Evolutionary conservation across 1,284 basidiomycete genomes (phyloP).

Genomic region (Moesziomyces antarcticus): DNA sequence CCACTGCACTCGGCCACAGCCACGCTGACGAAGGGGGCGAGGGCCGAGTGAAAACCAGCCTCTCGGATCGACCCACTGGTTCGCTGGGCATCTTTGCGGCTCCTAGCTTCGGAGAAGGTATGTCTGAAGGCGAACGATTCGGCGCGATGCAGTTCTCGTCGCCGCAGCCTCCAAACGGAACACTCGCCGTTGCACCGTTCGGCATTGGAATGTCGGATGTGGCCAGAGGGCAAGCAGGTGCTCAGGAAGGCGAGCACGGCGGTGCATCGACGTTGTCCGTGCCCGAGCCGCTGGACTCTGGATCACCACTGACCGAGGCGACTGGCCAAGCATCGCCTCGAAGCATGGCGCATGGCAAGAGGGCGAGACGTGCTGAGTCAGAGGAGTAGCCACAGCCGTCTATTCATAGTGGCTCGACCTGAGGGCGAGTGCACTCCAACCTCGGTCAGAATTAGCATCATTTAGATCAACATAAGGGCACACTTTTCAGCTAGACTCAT

Average conservation of each 20-base stretch:
- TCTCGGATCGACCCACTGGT: not conserved
- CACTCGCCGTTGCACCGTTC: not conserved
- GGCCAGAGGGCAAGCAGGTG: not conserved
- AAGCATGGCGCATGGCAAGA: not conserved
- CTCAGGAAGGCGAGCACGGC: conserved; percentile 2
- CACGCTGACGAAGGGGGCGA: not conserved
- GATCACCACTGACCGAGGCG: conserved; percentile 35
- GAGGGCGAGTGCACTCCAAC: no score
- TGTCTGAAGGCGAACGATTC: conserved; percentile 1
- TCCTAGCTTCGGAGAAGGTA: not conserved
- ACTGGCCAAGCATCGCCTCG: conserved; percentile 21
- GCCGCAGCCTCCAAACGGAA: conserved; percentile 2
- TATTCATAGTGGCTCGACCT: no score
- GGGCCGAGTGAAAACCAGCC: no score
- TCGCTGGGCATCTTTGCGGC: conserved; percentile 4
- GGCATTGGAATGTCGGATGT: not conserved
- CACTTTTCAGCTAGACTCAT: no score
- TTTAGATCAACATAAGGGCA: no score
- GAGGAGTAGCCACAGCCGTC: no score
- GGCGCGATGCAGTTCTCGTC: conserved; percentile 4
- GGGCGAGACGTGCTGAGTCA: no score
- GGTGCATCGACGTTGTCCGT: conserved; percentile 3
- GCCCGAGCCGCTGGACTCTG: conserved; percentile 22
- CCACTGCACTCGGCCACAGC: conserved; percentile 4
- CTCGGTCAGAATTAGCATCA: no score